Conservation (phyloP, 129 eudicot genomes). For the Chrysanthemum makinoi region DNA sequence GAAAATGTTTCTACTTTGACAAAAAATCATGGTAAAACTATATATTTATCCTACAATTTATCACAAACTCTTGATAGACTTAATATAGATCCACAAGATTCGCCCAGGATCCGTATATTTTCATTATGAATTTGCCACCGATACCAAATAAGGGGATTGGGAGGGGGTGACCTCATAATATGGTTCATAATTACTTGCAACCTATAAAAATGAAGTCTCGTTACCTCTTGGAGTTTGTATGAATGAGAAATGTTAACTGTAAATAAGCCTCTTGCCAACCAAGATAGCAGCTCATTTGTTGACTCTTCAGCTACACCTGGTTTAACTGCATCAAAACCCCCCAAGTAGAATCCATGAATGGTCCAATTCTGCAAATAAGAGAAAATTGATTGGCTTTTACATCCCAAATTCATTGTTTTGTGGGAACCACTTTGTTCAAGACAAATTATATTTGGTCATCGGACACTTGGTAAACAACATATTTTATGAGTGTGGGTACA, state of each 20-base stretch:
- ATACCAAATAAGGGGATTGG: too few species aligned
- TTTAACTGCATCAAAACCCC: constrained; percentile 55
- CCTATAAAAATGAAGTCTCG: background rate
- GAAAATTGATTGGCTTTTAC: background rate
- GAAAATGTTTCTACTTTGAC: too few species aligned
- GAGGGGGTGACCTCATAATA: too few species aligned
- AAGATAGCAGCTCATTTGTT: constrained; percentile 73
- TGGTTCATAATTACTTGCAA: background rate
- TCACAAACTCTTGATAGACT: too few species aligned
- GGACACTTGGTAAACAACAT: too few species aligned
- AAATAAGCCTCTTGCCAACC: constrained; percentile 74
- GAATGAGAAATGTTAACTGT: constrained; percentile 65
- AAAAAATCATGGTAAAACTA: too few species aligned
- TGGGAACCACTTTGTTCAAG: too few species aligned
- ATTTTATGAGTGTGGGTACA: background rate
- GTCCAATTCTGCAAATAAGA: constrained; percentile 77
- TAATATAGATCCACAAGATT: too few species aligned
- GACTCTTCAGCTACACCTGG: constrained; percentile 71
- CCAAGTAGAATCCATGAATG: constrained; percentile 94
- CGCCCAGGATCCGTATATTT: too few species aligned
- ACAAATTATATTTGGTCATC: too few species aligned
- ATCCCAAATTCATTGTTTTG: background rate
- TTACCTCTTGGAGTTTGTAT: constrained; percentile 69
- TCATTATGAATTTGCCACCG: too few species aligned
- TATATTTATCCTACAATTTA: too few species aligned